phyloP scores from a whole-genome alignment of 2,329 filamentous ascomycete genomes.

The Gaeumannomyces sp. region DNA sequence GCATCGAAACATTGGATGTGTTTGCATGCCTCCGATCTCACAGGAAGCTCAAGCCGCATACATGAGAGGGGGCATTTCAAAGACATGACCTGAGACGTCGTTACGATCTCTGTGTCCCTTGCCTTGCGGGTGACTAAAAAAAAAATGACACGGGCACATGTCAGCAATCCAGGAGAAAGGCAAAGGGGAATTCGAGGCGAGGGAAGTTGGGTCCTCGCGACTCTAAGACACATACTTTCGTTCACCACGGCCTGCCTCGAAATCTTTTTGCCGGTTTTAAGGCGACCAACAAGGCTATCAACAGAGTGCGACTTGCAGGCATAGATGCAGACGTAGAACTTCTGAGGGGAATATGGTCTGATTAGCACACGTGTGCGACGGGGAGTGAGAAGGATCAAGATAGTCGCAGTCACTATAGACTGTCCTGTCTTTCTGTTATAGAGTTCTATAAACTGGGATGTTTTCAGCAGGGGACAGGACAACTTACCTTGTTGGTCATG shows the following conservation, averaged over 20 bases:
- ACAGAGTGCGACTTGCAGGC: constrained; percentile 70
- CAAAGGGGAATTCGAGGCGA: constrained; percentile 10
- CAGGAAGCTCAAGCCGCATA: constrained; percentile 71
- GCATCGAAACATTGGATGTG: constrained; percentile 97
- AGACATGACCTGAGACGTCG: constrained; percentile 82
- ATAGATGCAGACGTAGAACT: constrained; percentile 65
- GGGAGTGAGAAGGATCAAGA: background rate
- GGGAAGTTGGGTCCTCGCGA: background rate
- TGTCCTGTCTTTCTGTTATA: background rate
- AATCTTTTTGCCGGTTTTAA: constrained; percentile 65
- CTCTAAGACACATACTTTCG: constrained; percentile 57
- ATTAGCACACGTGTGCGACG: background rate
- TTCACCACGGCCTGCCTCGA: constrained; percentile 73
- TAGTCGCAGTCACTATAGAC: no score
- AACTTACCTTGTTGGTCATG: constrained; percentile 70
- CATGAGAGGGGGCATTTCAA: constrained; percentile 90
- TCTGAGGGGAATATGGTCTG: constrained; percentile 38
- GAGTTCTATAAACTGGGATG: background rate
- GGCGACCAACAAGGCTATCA: constrained; percentile 60
- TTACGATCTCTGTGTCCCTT: constrained; percentile 81
- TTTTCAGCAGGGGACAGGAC: background rate
- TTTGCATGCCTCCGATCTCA: constrained; percentile 70
- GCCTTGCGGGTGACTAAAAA: constrained; percentile 68
- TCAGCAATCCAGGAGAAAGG: background rate
- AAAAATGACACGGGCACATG: background rate